Conservation (phyloP, 2,329 filamentous ascomycete genomes). For the Neoscytalidium dimidiatum region DNA sequence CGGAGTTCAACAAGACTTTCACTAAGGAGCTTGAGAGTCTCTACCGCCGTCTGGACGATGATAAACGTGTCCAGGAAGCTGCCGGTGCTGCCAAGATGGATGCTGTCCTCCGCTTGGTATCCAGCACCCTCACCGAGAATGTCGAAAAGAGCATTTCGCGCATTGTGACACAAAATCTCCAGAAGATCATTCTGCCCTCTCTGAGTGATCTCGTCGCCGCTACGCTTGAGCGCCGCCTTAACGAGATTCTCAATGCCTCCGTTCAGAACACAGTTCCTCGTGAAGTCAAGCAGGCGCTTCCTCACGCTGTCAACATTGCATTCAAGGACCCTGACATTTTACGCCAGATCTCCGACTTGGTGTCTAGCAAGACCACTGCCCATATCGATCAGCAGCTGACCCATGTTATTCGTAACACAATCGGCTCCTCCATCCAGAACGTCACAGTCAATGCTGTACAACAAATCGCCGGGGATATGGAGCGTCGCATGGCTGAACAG, state of each 20-base stretch:
- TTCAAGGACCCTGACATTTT: conserved; percentile 74
- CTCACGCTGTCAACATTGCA: conserved; percentile 65
- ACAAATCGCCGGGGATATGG: conserved; percentile 67
- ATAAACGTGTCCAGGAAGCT: conserved; percentile 66
- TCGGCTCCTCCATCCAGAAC: conserved; percentile 64
- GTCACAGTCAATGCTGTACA: conserved; percentile 68
- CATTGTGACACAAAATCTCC: conserved; percentile 76
- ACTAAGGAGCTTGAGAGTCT: conserved; percentile 55
- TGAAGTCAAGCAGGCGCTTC: conserved; percentile 72
- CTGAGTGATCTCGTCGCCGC: conserved; percentile 68
- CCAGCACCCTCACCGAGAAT: conserved; percentile 68
- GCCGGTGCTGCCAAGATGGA: conserved; percentile 67
- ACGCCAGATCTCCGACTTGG: conserved; percentile 70
- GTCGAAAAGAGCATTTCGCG: conserved; percentile 74
- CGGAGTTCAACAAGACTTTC: conserved; percentile 49
- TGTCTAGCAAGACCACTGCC: conserved; percentile 66
- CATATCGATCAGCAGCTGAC: conserved; percentile 71
- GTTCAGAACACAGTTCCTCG: conserved; percentile 68
- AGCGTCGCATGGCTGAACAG: conserved; percentile 59
- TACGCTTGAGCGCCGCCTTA: conserved; percentile 71
- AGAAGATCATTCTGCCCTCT: conserved; percentile 72
- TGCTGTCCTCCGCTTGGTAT: conserved; percentile 67
- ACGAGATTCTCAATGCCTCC: conserved; percentile 66
- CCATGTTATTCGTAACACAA: conserved; percentile 61
- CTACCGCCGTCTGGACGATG: conserved; percentile 67